phyloP scores from a whole-genome alignment of 2,329 filamentous ascomycete species.

The Ilyonectria sp. region DNA sequence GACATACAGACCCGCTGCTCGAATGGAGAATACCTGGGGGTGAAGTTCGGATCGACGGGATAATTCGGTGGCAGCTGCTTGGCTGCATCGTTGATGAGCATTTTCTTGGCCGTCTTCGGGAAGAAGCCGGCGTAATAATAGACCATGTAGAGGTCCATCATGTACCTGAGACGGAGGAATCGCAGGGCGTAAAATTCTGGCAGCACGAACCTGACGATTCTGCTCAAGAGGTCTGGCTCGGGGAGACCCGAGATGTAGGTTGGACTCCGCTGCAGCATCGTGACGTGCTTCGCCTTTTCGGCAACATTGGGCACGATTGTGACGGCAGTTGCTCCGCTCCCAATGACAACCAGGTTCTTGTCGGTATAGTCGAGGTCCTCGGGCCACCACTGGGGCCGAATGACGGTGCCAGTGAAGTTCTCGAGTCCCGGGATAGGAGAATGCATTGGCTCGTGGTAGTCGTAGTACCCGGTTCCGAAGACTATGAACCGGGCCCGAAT shows the following conservation, averaged over 20 bases:
- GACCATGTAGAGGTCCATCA: background rate
- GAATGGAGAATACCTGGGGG: conserved; percentile 70
- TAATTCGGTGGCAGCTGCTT: conserved; percentile 63
- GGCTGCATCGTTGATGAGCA: conserved; percentile 55
- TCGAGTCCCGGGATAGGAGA: conserved; percentile 60
- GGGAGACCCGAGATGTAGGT: conserved; percentile 62
- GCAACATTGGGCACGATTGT: conserved; percentile 75
- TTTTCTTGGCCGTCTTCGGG: too few species aligned
- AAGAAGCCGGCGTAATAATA: conserved; percentile 45
- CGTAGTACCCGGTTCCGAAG: conserved; percentile 3
- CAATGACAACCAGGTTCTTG: conserved; percentile 77
- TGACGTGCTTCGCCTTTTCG: conserved; percentile 71
- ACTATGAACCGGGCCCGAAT: conserved; percentile 9
- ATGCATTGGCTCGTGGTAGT: conserved; percentile 67
- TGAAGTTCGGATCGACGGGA: conserved; percentile 66
- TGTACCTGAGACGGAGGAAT: background rate
- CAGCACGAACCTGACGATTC: background rate
- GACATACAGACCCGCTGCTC: conserved; percentile 77
- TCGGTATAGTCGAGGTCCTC: conserved; percentile 73
- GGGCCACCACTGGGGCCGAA: conserved; percentile 83
- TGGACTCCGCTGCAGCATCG: conserved; percentile 79
- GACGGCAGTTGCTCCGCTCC: conserved; percentile 77
- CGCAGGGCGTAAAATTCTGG: background rate
- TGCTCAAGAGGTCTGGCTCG: background rate
- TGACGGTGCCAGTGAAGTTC: conserved; percentile 56